Base-by-base conservation (phyloP, 2,329 filamentous ascomycete genomes). In the Pseudopyrenochaeta lycopersici region DNA sequence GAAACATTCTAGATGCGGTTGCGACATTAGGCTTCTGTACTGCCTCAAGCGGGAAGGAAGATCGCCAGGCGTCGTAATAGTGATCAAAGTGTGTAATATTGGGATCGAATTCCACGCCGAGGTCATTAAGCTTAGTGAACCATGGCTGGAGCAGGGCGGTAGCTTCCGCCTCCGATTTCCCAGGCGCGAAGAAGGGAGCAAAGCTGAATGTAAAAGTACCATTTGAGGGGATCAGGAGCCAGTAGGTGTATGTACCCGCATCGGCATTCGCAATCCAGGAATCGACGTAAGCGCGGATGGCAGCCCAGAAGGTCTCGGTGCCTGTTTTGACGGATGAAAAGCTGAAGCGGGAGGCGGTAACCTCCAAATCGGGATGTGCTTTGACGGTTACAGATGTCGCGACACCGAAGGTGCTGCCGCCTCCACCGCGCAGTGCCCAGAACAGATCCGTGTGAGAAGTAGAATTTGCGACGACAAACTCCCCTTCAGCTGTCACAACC, bases 261-360 rank as follows among this genome's bases (percentile, higher is more conserved):
- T 74, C 71, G n/a, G 70, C 70, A 45, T 73, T 73, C n/a, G 62
- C 65, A n/a, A 70, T 62, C 53, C 71, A 73, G 27, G 63, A 64
- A 48, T 72, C 67, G 12, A 73, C 63, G 39, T 66, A 68, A 15
- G 62, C 54, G 17, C 65, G 66, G 31, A 73, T 62, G 2, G 67
- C 67, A 1, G 68, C 60, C 63, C 72, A 76, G 66, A 77, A 77
- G 0, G 62, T 72, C 65, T 77, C 58, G 70, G 64, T 64, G 17
- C 70, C 64, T 1, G 73, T 69, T 20, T 67, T 60, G 17, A 51
- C 55, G 17, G 69, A 72, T 1, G 64, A 67, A 36, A 77, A 71
- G 7, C 68, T 63, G 30, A 70, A 75, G 45, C 66, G 72, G 2
- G 64, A 64, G n/a, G 66, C 66, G 2, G 67, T 71, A 4, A 68